Percentiles rank a stretch among this genome's conserved stretches.
These are phyloP conservation scores for Aspergillus ostianus DNA, from an alignment of 495 filamentous ascomycete genomes.

Conservation along the genomic window DNA sequence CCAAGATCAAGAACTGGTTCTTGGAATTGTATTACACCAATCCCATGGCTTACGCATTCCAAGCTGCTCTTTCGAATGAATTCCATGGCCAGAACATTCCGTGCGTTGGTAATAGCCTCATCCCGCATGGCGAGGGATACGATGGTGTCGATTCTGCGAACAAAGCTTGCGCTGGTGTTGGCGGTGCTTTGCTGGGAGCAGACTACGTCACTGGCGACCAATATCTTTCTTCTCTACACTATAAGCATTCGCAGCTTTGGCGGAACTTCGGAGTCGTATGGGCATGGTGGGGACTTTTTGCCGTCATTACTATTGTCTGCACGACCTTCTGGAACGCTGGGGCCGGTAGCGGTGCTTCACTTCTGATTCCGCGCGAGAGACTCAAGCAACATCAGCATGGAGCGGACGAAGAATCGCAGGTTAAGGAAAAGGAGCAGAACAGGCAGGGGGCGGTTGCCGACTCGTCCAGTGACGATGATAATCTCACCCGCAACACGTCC, in stretches of 20 bases:
- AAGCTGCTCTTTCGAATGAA: constrained; percentile 61
- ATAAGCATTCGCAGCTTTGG: constrained; percentile 46
- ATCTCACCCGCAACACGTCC: constrained; percentile 47
- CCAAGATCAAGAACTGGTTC: constrained; percentile 67
- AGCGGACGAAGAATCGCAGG: constrained; percentile 34
- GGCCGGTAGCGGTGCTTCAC: constrained; percentile 28
- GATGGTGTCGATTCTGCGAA: constrained; percentile 21
- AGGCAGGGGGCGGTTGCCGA: neutral
- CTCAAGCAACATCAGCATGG: constrained; percentile 14
- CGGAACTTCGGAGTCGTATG: constrained; percentile 47
- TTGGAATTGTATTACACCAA: constrained; percentile 66
- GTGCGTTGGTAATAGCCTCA: constrained; percentile 46
- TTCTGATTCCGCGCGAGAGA: constrained; percentile 43
- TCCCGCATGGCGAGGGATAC: constrained; percentile 36
- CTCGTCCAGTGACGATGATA: constrained; percentile 17
- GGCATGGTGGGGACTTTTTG: constrained; percentile 45
- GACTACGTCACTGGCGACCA: constrained; percentile 42
- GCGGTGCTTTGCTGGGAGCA: constrained; percentile 44
- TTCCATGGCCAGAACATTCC: constrained; percentile 47
- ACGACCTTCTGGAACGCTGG: constrained; percentile 37
- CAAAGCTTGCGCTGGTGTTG: constrained; percentile 54
- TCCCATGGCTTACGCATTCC: constrained; percentile 65
- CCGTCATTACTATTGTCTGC: constrained; percentile 34
- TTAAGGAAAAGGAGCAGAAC: constrained; percentile 20
- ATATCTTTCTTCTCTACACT: constrained; percentile 50